Base-by-base conservation (phyloP, 495 filamentous ascomycete genomes). In the Penicillium lividum region DNA sequence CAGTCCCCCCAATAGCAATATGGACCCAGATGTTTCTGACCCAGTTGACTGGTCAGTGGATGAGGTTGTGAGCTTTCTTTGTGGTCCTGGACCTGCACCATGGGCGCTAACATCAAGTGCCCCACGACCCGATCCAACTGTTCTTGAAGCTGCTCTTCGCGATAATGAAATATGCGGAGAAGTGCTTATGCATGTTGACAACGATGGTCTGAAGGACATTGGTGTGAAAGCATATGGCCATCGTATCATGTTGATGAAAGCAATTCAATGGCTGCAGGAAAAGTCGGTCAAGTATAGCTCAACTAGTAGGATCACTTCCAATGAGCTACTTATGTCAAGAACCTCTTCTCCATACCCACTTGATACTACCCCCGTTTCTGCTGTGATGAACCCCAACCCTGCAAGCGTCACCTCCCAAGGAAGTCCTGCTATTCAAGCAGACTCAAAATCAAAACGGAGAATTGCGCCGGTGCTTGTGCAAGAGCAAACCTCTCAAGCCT, bases 41-140 rank as follows among this genome's bases (percentile, higher is more conserved):
- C 89, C 89, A 1, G 82, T 84, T 59, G 68, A 83, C 59, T 93
- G 89, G 89, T 75, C 75, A 25, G 75, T 86, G 25, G 86, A 90
- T 22, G 77, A 84, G 34, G 81, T 92, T 2, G 81, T 90, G 0
- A 67, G 69, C 11, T 86, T 86, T 52, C 70, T 93, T 5, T 91
- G 89, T 71, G 75, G 80, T 29, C 40, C 69, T 3, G 64, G 76
- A 18, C 68, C 75, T 38, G 78, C 79, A 8, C 70, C 74, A 56
- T 79, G 76, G 76, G 68, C 75, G 6, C 49, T 54, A 33, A 74
- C 68, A 10, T 49, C 58, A 38, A 62, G 54, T 18, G 43, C 61
- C 7, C 67, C 69, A n/a, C 73, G 84, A 7, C 86, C 85, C 18
- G 75, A 88, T 43, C 69, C 75, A 0, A 60, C 60, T 7, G 25